Conservation (phyloP, 805 yeast genomes). For the Yarrowia sp. region DNA sequence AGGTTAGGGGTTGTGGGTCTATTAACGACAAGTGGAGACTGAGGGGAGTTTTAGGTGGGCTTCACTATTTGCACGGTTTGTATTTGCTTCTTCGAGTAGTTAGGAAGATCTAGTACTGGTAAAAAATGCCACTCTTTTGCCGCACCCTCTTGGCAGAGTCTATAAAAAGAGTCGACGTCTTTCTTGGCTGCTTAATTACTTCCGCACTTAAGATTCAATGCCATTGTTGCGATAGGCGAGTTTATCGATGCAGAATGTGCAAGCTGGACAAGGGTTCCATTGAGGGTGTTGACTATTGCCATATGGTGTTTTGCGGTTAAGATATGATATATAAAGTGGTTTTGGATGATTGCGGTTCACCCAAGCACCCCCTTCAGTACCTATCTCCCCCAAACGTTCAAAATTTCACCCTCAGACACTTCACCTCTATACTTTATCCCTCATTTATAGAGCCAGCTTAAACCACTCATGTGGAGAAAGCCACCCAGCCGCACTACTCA, state of each 20-base stretch:
- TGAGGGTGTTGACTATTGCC: no score
- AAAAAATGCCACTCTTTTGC: no score
- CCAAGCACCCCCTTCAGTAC: no score
- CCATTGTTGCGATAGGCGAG: constrained; percentile 13
- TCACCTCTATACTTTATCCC: not conserved
- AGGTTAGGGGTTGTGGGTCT: not conserved
- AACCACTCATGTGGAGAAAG: not conserved
- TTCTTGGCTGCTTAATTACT: no score
- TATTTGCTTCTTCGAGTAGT: no score
- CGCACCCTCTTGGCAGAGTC: not conserved
- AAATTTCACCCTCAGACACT: not conserved
- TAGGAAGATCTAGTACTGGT: no score
- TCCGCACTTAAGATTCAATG: not conserved
- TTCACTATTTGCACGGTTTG: not conserved
- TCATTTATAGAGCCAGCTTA: not conserved
- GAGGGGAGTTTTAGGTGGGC: not conserved
- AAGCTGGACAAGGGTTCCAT: not conserved
- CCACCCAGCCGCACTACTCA: no score
- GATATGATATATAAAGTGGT: no score
- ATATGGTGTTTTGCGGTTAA: no score
- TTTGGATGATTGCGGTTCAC: no score
- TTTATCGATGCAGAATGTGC: not conserved
- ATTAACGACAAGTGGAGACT: not conserved
- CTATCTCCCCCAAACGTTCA: no score
- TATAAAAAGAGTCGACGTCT: not conserved